phyloP scores from a whole-genome alignment of 176 grass and related monocot genomes.

The Cenchrus fungigraminus region DNA sequence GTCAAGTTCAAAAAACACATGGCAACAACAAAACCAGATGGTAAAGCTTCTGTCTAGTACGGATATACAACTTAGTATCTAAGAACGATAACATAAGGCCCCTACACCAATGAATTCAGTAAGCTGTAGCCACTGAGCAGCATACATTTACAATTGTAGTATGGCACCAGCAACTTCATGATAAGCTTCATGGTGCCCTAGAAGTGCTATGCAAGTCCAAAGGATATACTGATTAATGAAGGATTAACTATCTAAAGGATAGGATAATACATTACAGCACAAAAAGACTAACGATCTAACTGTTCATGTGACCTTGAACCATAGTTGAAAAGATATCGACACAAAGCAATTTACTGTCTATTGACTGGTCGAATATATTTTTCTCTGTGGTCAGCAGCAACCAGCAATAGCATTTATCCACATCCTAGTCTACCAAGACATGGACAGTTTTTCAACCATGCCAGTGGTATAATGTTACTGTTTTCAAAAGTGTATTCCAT shows the following conservation, averaged over 20 bases:
- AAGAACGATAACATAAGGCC: not conserved
- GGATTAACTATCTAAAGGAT: not conserved
- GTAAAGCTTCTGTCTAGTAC: not conserved
- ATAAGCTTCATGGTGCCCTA: not conserved
- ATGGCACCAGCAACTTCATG: not conserved
- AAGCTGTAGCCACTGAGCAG: not conserved
- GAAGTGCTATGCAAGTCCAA: conserved; percentile 5
- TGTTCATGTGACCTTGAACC: not conserved
- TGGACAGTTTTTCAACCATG: not conserved
- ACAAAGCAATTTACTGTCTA: not conserved
- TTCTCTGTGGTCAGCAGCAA: not conserved
- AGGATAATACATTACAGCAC: not conserved
- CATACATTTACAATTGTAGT: conserved; percentile 1
- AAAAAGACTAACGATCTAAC: not conserved
- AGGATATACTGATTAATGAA: not conserved
- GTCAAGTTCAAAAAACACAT: not conserved
- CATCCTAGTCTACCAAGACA: not conserved
- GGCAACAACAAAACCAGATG: not conserved
- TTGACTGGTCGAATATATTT: not conserved
- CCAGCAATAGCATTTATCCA: not conserved
- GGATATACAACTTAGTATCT: conserved; percentile 1
- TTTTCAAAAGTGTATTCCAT: not conserved
- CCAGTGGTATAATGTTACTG: not conserved
- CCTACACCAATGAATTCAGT: not conserved
- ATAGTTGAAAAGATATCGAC: not conserved